phyloP scores from a whole-genome alignment of 495 filamentous ascomycete species.

The Annulohypoxylon moriforme region DNA sequence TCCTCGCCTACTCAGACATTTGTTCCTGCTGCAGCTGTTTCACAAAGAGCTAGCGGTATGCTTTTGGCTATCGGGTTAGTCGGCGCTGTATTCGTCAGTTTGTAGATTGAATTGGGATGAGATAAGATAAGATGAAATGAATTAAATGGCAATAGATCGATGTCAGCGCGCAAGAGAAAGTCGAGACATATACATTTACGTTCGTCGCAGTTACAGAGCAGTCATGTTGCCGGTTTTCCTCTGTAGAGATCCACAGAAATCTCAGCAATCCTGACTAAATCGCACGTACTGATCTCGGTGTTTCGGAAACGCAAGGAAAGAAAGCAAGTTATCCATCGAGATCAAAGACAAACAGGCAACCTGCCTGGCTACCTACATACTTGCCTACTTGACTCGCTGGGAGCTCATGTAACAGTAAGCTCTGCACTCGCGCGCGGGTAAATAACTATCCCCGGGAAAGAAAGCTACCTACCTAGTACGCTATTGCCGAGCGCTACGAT shows the following conservation, averaged over 20 bases:
- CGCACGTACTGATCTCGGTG: conserved; percentile 36
- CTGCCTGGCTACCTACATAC: not conserved
- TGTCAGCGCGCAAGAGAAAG: conserved; percentile 17
- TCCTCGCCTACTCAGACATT: conserved; percentile 24
- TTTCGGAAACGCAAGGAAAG: conserved; percentile 40
- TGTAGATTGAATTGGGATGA: conserved; percentile 33
- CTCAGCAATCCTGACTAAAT: conserved; percentile 20
- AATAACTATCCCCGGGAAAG: conserved; percentile 39
- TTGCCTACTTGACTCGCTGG: conserved; percentile 21
- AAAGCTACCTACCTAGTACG: conserved; percentile 15
- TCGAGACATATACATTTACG: conserved; percentile 15
- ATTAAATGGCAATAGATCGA: conserved; percentile 9
- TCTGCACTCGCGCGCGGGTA: conserved; percentile 35
- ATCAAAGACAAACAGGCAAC: not conserved
- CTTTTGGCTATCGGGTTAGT: conserved; percentile 35
- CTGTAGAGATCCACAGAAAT: conserved; percentile 31
- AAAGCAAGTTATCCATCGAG: conserved; percentile 24
- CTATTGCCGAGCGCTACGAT: conserved; percentile 28
- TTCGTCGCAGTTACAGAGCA: conserved; percentile 7
- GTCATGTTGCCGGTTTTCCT: conserved; percentile 28
- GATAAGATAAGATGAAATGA: not conserved
- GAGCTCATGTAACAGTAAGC: conserved; percentile 42
- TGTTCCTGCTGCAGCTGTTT: conserved; percentile 21
- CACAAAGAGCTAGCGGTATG: conserved; percentile 37
- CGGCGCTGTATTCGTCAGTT: conserved; percentile 34